These are phyloP conservation scores for Dictyophora rubrovolvata DNA, from an alignment of 768 basidiomycete species.

Conservation along the genomic window DNA sequence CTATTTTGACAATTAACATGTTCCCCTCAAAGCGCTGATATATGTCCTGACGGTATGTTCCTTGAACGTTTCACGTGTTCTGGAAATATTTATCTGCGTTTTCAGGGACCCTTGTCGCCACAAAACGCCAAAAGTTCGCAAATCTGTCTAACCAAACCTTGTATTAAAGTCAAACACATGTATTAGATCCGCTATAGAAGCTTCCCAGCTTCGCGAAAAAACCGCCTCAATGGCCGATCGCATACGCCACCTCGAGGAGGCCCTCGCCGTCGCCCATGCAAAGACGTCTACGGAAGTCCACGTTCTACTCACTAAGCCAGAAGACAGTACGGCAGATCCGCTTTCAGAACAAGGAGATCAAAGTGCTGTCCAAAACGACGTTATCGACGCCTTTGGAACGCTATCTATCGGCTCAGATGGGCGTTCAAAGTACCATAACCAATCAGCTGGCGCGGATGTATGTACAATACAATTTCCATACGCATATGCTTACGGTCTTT, in stretches of 20 bases:
- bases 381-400: slow-evolving; percentile 73
- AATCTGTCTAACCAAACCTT: neutral
- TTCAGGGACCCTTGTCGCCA: slow-evolving; percentile 7
- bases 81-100: neutral
- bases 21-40: neutral
- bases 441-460: slow-evolving; percentile 8
- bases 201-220: slow-evolving; percentile 7
- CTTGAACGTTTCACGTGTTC: neutral
- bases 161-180: neutral
- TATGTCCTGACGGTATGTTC: slow-evolving; percentile 7
- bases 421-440: slow-evolving; percentile 47
- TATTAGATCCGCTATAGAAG: slow-evolving; percentile 5
- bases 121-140: slow-evolving; percentile 8
- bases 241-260: slow-evolving; percentile 5
- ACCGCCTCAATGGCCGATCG: slow-evolving; percentile 6
- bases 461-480: neutral
- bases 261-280: slow-evolving; percentile 3
- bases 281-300: slow-evolving; percentile 6
- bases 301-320: neutral
- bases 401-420: slow-evolving; percentile 65
- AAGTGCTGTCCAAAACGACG: slow-evolving; percentile 40
- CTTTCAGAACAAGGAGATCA: neutral
- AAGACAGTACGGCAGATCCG: neutral
- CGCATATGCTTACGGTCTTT: neutral
- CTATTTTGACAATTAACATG: neutral